phyloP scores from a whole-genome alignment of 768 basidiomycete genomes.

The Suillus clintonianus region DNA sequence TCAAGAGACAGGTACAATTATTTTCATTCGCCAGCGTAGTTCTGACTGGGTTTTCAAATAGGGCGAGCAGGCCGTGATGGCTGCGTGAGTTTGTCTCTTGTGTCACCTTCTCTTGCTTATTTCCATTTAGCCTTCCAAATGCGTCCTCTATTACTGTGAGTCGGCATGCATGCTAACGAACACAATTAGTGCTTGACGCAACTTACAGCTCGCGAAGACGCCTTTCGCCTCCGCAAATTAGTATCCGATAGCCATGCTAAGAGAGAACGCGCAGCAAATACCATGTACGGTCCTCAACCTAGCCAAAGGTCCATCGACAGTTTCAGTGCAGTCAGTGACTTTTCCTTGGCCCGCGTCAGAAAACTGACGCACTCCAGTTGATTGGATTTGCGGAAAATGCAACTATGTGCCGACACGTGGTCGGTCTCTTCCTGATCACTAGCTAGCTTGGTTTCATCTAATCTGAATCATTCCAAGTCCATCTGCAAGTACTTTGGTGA shows the following conservation, averaged over 20 bases:
- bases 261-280: constrained; percentile 44
- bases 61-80: constrained; percentile 84
- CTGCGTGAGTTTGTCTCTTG: constrained; percentile 42
- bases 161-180: background rate
- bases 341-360: constrained; percentile 20
- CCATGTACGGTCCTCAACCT: constrained; percentile 54
- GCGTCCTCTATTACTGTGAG: constrained; percentile 79
- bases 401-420: constrained; percentile 69
- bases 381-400: constrained; percentile 59
- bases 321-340: constrained; percentile 52
- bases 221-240: constrained; percentile 51
- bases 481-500: constrained; percentile 87
- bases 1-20: constrained; percentile 73
- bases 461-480: constrained; percentile 38
- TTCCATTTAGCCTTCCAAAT: constrained; percentile 66
- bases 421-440: constrained; percentile 33
- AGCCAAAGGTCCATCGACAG: constrained; percentile 72
- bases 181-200: background rate
- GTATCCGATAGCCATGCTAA: constrained; percentile 49
- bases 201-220: constrained; percentile 73
- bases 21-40: background rate
- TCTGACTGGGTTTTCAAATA: constrained; percentile 25
- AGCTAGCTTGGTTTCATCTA: background rate
- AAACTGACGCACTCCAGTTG: constrained; percentile 32
- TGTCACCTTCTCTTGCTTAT: background rate